Conservation (phyloP, 192 early-diverging fungal species). For the Backusella parvicylindrica region DNA sequence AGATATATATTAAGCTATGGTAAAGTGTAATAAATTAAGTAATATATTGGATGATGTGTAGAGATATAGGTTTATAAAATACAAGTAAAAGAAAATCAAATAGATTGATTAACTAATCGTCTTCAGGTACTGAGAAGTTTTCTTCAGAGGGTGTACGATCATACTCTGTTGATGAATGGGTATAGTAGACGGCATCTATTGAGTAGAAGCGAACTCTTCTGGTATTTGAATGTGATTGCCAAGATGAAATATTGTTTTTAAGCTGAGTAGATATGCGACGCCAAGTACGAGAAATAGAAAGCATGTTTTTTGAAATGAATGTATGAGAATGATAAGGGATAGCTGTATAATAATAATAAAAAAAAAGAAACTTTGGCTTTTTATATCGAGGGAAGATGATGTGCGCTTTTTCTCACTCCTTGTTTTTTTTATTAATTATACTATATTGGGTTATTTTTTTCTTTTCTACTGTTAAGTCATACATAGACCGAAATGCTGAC, state of each 20-base stretch:
- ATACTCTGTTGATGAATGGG: constrained; percentile 14
- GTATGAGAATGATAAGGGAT: background rate
- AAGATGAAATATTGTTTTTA: constrained; percentile 3
- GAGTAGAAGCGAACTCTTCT: constrained; percentile 15
- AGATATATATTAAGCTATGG: background rate
- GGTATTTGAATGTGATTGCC: background rate
- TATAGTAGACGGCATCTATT: constrained; percentile 16
- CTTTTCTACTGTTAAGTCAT: background rate
- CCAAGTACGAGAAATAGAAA: constrained; percentile 15
- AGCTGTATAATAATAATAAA: background rate
- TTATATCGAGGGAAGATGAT: background rate
- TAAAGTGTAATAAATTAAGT: background rate
- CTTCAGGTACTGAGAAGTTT: background rate
- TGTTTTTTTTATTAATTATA: background rate
- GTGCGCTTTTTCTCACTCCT: background rate
- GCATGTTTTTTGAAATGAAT: background rate
- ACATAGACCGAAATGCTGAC: background rate
- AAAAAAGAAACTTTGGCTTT: background rate
- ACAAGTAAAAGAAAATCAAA: background rate
- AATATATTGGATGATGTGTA: background rate
- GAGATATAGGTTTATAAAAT: background rate
- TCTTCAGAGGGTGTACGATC: constrained; percentile 14
- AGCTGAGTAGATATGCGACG: constrained; percentile 10
- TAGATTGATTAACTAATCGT: background rate
- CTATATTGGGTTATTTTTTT: background rate